Base-by-base conservation (phyloP, 2,329 filamentous ascomycete genomes). In the Alternaria metachromatica region DNA sequence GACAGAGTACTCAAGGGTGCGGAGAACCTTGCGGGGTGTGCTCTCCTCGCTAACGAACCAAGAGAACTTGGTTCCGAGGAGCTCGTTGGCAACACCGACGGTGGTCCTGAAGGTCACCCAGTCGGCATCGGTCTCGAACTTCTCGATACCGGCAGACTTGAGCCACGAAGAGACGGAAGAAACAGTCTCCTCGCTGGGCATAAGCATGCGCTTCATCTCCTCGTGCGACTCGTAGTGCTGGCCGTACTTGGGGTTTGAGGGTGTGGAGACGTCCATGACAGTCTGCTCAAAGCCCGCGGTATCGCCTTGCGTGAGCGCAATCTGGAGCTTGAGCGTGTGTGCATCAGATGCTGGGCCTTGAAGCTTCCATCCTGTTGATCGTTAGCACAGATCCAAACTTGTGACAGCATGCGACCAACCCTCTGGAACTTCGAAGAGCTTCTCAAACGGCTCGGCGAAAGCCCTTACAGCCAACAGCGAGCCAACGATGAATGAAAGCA, bases 1-100 rank as follows among this genome's bases (percentile, higher is more conserved):
- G 11, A 82, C 74, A 3, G 80, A 81, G 69, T 82, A 82, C 60
- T 79, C 68, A 12, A 80, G 78, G 6, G 81, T 81, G 20, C 82
- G 80, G 55, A 84, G 75, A 57, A 84, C 82, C n/a, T 80, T 75
- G 26, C 74, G 70, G n/a, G 73, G 76, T 18, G 79, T 81, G 23
- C 75, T 74, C 48, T 81, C 78, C 25, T 72, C 64, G 60, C 72
- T 76, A 21, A 63, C 37, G 64, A 82, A 84, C 58, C 82, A 80
- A 41, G 81, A 82, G 67, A 86, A 87, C 0, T 78, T 76, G 9
- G 84, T 83, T n/a, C 79, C 76, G 12, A 88, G 80, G 48, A 88
- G 78, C 50, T 76, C 73, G 28, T 77, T 73, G 21, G 82, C 82
- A 3, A 78, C 75, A 30, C 76, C 77, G 11, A 73, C 73, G 6